Percentiles rank a stretch among this genome's conserved stretches.
These are phyloP conservation scores for Nigrospora oryzae DNA, from an alignment of 2,329 filamentous ascomycete genomes.

Conservation along the genomic window DNA sequence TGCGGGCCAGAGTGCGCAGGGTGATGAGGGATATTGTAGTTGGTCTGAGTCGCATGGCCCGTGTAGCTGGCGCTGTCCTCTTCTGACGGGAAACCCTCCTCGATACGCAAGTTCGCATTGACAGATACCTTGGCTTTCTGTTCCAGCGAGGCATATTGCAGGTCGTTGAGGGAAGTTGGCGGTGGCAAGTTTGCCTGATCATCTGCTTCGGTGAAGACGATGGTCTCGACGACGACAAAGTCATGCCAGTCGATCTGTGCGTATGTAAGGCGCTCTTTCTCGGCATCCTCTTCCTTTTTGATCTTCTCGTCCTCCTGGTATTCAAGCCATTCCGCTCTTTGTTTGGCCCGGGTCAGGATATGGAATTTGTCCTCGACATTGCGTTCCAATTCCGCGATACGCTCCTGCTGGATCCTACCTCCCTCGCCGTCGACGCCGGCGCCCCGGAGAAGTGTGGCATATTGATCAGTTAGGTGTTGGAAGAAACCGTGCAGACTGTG, in stretches of 20 bases:
- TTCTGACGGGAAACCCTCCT: conserved; percentile 87
- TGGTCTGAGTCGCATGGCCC: conserved; percentile 31
- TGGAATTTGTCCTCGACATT: conserved; percentile 75
- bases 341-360: conserved; percentile 70
- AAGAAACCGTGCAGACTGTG: conserved; percentile 97
- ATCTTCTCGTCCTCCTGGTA: conserved; percentile 77
- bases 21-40: conserved; percentile 34
- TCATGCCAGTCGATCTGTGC: conserved; percentile 97
- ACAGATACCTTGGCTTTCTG: conserved; percentile 90
- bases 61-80: conserved; percentile 51
- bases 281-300: conserved; percentile 80
- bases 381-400: conserved; percentile 62
- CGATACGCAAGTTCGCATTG: conserved; percentile 72
- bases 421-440: conserved; percentile 58
- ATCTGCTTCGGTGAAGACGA: conserved; percentile 83
- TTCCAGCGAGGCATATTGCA: conserved; percentile 90
- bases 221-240: conserved; percentile 91
- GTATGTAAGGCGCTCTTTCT: conserved; percentile 68
- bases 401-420: conserved; percentile 62
- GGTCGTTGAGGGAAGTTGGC: conserved; percentile 79
- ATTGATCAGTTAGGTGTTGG: conserved; percentile 85
- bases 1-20: conserved; percentile 29
- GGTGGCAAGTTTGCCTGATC: conserved; percentile 80
- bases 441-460: conserved; percentile 67
- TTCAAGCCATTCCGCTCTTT: conserved; percentile 80